Evolutionary conservation across 768 basidiomycete species (phyloP).

Genomic region (Melanogaster broomeanus): DNA sequence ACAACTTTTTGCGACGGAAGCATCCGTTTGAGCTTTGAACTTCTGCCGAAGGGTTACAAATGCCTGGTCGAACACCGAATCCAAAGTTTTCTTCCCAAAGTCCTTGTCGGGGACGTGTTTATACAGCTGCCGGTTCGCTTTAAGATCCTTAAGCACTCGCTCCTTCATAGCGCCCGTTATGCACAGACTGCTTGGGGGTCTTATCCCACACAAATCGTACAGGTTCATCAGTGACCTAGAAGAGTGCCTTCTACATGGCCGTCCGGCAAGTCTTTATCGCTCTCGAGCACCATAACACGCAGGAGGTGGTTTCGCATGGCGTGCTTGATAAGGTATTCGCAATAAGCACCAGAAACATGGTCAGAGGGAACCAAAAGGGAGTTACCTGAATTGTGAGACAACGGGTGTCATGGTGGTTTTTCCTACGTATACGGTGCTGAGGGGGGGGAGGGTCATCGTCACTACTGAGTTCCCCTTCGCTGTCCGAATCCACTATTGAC

Average conservation of each 20-base stretch:
- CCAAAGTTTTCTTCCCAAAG: slow-evolving; percentile 61
- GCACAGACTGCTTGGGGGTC: slow-evolving; percentile 71
- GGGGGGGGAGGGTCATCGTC: slow-evolving; percentile 36
- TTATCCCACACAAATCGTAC: slow-evolving; percentile 82
- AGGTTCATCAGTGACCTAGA: slow-evolving; percentile 48
- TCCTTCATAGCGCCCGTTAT: slow-evolving; percentile 73
- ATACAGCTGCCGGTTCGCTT: slow-evolving; percentile 54
- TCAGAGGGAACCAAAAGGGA: background rate
- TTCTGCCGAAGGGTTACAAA: slow-evolving; percentile 71
- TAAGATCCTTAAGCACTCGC: slow-evolving; percentile 61
- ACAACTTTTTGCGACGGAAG: slow-evolving; percentile 39
- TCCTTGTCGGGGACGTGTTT: slow-evolving; percentile 66
- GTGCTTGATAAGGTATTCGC: slow-evolving; percentile 42
- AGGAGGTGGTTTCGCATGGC: slow-evolving; percentile 72
- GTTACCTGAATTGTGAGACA: slow-evolving; percentile 69
- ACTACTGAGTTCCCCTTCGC: slow-evolving; percentile 38
- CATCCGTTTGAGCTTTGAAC: slow-evolving; percentile 61
- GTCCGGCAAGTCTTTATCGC: slow-evolving; percentile 60
- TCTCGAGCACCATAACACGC: slow-evolving; percentile 55
- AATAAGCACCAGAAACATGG: slow-evolving; percentile 2
- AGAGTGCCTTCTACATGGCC: slow-evolving; percentile 56
- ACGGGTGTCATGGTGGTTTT: slow-evolving; percentile 62
- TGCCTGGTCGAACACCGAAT: slow-evolving; percentile 67
- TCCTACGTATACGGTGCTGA: slow-evolving; percentile 43
- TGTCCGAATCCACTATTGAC: slow-evolving; percentile 34